Conservation (phyloP, 345 rosid genomes). For the Pelargonium nanum region DNA sequence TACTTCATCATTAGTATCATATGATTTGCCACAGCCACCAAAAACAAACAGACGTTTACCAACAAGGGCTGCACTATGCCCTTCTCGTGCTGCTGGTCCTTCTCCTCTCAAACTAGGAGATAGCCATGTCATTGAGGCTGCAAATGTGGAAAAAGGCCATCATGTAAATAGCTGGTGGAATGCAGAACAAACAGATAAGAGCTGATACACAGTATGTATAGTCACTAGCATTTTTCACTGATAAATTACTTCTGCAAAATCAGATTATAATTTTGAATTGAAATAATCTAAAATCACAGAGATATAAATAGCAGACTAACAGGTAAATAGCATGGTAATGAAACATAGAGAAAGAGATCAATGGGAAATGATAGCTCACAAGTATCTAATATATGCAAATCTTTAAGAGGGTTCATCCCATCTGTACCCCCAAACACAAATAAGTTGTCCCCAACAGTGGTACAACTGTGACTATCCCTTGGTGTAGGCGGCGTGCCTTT, state of each 20-base stretch:
- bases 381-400: conserved; percentile 73
- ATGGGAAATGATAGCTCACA: conserved; percentile 37
- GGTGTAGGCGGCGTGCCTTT: conserved; percentile 70
- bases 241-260: not conserved
- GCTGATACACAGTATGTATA: not conserved
- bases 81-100: conserved; percentile 91
- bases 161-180: not conserved
- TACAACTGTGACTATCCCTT: conserved; percentile 92
- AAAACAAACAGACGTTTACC: conserved; percentile 80
- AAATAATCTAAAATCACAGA: not conserved
- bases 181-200: conserved; percentile 2
- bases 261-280: not conserved
- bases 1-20: conserved; percentile 47
- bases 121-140: conserved; percentile 84
- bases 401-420: conserved; percentile 67
- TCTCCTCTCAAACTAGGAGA: conserved; percentile 85
- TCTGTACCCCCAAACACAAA: conserved; percentile 95
- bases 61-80: conserved; percentile 85
- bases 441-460: conserved; percentile 60
- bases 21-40: conserved; percentile 92
- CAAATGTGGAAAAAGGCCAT: conserved; percentile 6
- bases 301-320: not conserved
- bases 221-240: too few relatives aligned
- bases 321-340: not conserved
- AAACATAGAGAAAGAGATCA: not conserved